Base-by-base conservation (phyloP, 202 grass and related monocot genomes). In the Dendrocalamus latiflorus region DNA sequence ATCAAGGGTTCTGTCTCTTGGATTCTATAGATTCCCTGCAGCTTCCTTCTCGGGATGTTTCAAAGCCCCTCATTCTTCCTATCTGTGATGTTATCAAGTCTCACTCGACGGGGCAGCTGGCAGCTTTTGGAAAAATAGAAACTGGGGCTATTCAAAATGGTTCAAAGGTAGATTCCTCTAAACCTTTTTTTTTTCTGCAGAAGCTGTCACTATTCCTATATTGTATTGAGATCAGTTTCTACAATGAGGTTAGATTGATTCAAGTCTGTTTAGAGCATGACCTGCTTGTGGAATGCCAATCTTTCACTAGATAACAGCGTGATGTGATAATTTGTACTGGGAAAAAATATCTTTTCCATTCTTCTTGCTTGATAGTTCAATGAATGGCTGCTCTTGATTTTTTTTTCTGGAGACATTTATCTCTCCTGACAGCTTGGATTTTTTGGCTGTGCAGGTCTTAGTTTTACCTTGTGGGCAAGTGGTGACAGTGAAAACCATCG, bases 21-120 rank as follows among this genome's bases (percentile, higher is more conserved):
- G 92, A 94, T 90, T 90, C 92, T 68, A 91, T 98, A 86, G 89
- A 98, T 81, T 93, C 87, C 21, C 69, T 98, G 34, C 82, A 90
- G 56, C 89, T 88, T 87, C 95, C 95, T 77, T 82, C 85, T 86
- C 83, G 95, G 66, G 92, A 98, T 93, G 75, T 98, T 80, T 91
- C 88, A 59, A 94, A 94, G 73, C 90, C 95, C 44, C 88, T 98
- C 55, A 88, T 98, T 89, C 82, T 98, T 79, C 95, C 95, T 79
- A 98, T 98, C 70, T 98, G 95, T 88, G 95, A 98, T 90, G 88
- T 98, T 84, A 91, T 98, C 77, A 93, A 83, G 71, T 88, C 84
- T 73, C 93, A 91, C 33, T 79, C 84, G 68, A 98, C 91, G 79
- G 92, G 95, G 65, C 92, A 94, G 82, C 77, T 88, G 65, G 86